These are phyloP conservation scores for Russula ochroleuca DNA, from an alignment of 768 basidiomycete species.

Conservation along the genomic window DNA sequence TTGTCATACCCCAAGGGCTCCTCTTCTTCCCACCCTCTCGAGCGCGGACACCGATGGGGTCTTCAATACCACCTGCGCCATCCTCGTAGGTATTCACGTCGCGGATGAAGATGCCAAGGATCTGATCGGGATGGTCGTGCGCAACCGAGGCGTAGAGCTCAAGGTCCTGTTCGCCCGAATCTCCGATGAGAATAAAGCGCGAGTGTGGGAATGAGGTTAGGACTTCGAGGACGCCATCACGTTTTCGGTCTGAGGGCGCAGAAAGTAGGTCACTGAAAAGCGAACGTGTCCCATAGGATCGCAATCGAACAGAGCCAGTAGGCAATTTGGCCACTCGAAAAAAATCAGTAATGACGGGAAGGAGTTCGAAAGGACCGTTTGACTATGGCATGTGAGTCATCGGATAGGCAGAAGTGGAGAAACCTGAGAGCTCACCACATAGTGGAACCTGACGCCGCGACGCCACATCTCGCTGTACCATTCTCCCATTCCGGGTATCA, in stretches of 20 bases:
- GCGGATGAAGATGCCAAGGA: conserved; percentile 79
- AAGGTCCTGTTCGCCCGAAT: conserved; percentile 92
- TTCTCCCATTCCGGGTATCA: conserved; percentile 78
- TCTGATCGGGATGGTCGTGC: conserved; percentile 57
- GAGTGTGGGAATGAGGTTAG: conserved; percentile 70
- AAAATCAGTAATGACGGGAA: conserved; percentile 47
- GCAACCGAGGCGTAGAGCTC: conserved; percentile 84
- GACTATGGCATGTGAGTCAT: conserved; percentile 45
- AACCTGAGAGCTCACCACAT: conserved; percentile 59
- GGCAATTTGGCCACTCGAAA: conserved; percentile 16
- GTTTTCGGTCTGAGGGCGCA: conserved; percentile 80
- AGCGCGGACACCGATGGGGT: conserved; percentile 53
- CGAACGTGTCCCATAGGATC: conserved; percentile 80
- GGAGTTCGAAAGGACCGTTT: conserved; percentile 82
- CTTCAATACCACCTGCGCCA: conserved; percentile 42
- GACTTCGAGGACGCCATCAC: conserved; percentile 71
- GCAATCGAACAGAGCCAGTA: conserved; percentile 70
- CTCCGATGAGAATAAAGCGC: conserved; percentile 81
- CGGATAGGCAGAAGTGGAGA: neutral
- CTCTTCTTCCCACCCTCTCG: conserved; percentile 10
- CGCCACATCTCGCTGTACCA: conserved; percentile 71
- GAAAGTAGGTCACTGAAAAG: conserved; percentile 80
- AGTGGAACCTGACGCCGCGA: conserved; percentile 76
- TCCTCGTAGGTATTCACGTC: conserved; percentile 51
- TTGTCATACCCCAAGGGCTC: neutral